Percentiles rank a stretch among this genome's conserved stretches.
phyloP scores from a whole-genome alignment of 73 alveolate genomes.

The Paramecium primaurelia region DNA sequence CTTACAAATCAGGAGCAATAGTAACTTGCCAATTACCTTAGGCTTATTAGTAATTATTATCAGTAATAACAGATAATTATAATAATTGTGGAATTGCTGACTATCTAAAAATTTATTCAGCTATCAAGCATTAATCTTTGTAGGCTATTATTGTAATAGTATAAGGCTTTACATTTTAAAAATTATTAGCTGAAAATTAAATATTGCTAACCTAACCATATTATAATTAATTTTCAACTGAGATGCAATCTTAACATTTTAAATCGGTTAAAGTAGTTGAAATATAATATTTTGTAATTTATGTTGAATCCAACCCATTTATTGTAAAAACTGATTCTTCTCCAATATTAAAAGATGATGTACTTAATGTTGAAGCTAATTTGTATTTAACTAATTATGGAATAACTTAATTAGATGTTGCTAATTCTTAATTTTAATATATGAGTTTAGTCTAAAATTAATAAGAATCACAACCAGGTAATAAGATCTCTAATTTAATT shows the following conservation, averaged over 20 bases:
- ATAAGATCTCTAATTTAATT: background rate
- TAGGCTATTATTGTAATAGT: background rate
- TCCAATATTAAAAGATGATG: background rate
- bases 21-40: background rate
- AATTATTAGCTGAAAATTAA: background rate
- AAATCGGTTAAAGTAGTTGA: background rate
- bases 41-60: background rate
- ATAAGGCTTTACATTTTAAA: background rate
- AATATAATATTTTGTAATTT: background rate
- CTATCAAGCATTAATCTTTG: background rate
- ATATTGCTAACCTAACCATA: background rate
- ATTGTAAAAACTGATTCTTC: background rate
- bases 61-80: background rate
- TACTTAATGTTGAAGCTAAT: background rate
- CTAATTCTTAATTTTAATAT: background rate
- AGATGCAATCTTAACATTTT: background rate
- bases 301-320: background rate
- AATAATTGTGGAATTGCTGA: background rate
- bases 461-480: slow-evolving; percentile 14
- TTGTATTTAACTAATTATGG: background rate
- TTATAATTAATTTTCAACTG: background rate
- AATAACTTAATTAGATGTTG: background rate
- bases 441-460: background rate
- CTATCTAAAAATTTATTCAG: background rate
- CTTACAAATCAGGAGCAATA: background rate